Evolutionary conservation across 805 yeast genomes (phyloP), one percentile per base, ranked within the genome.

Genomic region (Nakazawaea wyomingensis): DNA sequence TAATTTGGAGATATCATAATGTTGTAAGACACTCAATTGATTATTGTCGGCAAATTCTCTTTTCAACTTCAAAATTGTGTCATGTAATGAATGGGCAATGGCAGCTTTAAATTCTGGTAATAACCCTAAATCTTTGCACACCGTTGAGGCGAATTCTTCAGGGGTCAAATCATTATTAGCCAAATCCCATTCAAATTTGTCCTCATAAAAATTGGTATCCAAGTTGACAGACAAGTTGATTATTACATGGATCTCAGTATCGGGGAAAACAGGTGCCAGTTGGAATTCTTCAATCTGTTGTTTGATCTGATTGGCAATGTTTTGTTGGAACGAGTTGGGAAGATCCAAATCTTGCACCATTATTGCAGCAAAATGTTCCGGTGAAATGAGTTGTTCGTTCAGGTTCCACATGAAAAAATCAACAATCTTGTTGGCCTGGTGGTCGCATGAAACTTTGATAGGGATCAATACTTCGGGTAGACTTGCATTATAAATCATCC

Each of bases 121-220:
- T 26, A 93, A 64, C 0, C 96, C 96, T 61, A 93, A 60, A 54
- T 93, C 99, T 31, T 78, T 72, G 4, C 87, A 96, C 3, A 91
- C 88, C 6, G 75, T 73, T 46, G 71, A 74, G 0, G 98, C 96
- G 67, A 93, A 93, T 41, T 65, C 65, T 58, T 89, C 96, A 0
- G 99, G 97, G 1, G 88, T 76, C 18, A 85, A 56, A 29, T 56
- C 43, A 28, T 66, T 71, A 48, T 65, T 72, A 6, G 65, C 55
- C 34, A 93, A 68, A 56, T 93, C 95, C 98, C 98, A 91, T 62
- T 93, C 98, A 50, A 93, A 83, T 59, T 85, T 84, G 62, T 93
- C 99, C 52, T 89, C 96, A 54, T 81, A 89, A 33, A 90, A 72
- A 52, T 81, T 82, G 57, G 85, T 85, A 50, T 89, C 88, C 48